These are phyloP conservation scores for Penicillium sp. DNA, from an alignment of 2,329 filamentous ascomycete species.

Conservation along the genomic window DNA sequence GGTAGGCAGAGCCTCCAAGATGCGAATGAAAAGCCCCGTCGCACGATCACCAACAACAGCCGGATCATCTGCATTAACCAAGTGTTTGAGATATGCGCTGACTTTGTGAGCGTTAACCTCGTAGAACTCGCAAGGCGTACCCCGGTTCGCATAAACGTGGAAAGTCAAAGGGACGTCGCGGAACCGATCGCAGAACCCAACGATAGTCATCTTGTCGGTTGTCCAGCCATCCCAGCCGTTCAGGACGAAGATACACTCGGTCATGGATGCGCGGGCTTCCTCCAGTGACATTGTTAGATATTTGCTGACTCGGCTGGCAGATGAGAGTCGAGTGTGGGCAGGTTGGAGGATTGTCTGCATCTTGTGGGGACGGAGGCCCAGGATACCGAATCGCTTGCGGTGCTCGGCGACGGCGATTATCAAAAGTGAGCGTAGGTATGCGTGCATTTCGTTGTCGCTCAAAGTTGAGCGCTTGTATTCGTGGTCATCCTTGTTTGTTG, in stretches of 20 bases:
- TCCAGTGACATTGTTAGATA: not conserved
- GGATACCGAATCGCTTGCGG: not conserved
- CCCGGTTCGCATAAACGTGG: constrained; percentile 2
- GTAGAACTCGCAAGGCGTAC: not conserved
- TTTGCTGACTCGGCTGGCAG: not conserved
- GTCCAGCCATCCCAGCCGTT: constrained; percentile 7
- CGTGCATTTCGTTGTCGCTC: not conserved
- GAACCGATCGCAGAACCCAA: not conserved
- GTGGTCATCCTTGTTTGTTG: not conserved
- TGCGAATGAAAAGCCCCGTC: not conserved
- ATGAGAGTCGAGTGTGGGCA: not conserved
- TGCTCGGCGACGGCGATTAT: not conserved
- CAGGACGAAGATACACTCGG: constrained; percentile 2
- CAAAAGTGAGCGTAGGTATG: constrained; percentile 2
- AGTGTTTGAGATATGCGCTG: not conserved
- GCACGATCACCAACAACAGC: not conserved
- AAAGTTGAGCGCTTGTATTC: not conserved
- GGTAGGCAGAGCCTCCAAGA: not conserved
- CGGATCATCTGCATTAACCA: not conserved
- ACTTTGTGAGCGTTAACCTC: constrained; percentile 2
- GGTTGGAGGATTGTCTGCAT: constrained; percentile 5
- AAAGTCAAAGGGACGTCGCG: not conserved
- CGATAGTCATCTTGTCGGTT: not conserved
- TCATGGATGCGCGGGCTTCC: not conserved
- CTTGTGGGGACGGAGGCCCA: not conserved